Conservation (phyloP, 352 stramenopile genomes). For the Globisporangium paddicum region DNA sequence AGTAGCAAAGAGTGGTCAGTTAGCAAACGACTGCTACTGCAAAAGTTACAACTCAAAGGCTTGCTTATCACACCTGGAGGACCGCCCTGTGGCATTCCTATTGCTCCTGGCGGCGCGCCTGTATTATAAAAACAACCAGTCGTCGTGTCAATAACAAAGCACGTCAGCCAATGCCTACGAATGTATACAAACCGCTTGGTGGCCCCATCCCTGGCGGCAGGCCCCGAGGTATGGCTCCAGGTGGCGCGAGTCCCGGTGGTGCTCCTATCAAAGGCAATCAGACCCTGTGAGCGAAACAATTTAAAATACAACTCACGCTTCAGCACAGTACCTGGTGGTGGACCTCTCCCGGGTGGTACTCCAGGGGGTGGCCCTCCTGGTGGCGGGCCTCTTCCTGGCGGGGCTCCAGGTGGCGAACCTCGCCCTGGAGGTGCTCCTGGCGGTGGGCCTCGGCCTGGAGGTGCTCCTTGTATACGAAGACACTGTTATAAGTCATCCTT, state of each 20-base stretch:
- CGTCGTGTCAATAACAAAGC: neutral
- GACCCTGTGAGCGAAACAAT: too few relatives aligned
- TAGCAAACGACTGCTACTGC: neutral
- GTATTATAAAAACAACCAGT: slow-evolving; percentile 1
- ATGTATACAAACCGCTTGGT: neutral
- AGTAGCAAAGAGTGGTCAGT: neutral
- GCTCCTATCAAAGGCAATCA: slow-evolving; percentile 8
- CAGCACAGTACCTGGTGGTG: slow-evolving; percentile 20
- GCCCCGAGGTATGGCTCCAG: slow-evolving; percentile 6
- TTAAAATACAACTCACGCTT: too few relatives aligned
- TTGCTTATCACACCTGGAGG: slow-evolving; percentile 28
- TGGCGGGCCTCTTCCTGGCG: slow-evolving; percentile 12
- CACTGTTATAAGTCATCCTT: neutral
- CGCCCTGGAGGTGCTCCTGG: slow-evolving; percentile 9
- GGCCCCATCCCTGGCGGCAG: slow-evolving; percentile 11
- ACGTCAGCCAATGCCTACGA: neutral
- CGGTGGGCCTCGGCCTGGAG: neutral
- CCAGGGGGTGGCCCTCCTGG: slow-evolving; percentile 14
- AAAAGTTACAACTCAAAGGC: too few relatives aligned
- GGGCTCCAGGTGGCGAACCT: slow-evolving; percentile 17
- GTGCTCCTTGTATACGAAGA: slow-evolving; percentile 15
- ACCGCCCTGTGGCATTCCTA: slow-evolving; percentile 15
- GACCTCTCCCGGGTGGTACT: slow-evolving; percentile 23
- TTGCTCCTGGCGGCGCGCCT: slow-evolving; percentile 25
- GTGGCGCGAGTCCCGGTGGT: slow-evolving; percentile 13